These are phyloP conservation scores for Fusarium sp. DNA, from an alignment of 2,329 filamentous ascomycete species.

Conservation along the genomic window DNA sequence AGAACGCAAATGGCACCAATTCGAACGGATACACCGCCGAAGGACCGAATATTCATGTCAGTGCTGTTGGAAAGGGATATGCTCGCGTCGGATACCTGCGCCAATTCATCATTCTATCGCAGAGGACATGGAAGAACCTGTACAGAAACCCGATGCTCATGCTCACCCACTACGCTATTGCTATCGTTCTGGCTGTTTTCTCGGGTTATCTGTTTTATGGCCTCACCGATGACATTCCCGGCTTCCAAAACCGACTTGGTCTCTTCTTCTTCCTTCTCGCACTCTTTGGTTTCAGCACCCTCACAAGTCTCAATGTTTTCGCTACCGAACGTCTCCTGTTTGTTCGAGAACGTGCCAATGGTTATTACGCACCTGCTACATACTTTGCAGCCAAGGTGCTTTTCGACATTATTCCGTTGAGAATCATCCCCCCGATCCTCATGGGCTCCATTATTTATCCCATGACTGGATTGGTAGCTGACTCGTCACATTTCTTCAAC, in stretches of 20 bases:
- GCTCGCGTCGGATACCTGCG: slow-evolving; percentile 80
- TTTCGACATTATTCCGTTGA: slow-evolving; percentile 96
- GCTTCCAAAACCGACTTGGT: slow-evolving; percentile 96
- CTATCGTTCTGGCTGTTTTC: slow-evolving; percentile 92
- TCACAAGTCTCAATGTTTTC: slow-evolving; percentile 94
- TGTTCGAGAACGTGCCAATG: slow-evolving; percentile 92
- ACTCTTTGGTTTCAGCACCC: slow-evolving; percentile 94
- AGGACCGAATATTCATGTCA: slow-evolving; percentile 62
- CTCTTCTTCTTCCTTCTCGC: slow-evolving; percentile 98
- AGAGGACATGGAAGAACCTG: slow-evolving; percentile 94
- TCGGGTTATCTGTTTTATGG: slow-evolving; percentile 97
- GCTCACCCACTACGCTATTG: slow-evolving; percentile 98
- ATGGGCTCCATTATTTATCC: slow-evolving; percentile 97
- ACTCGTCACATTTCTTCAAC: slow-evolving; percentile 84
- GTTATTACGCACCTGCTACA: slow-evolving; percentile 92
- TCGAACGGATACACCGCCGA: slow-evolving; percentile 62
- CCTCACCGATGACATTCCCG: slow-evolving; percentile 92
- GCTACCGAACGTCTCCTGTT: slow-evolving; percentile 91
- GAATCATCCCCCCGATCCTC: slow-evolving; percentile 92
- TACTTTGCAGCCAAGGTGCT: slow-evolving; percentile 97
- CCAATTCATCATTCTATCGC: slow-evolving; percentile 90
- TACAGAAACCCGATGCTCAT: slow-evolving; percentile 98
- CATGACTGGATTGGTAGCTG: slow-evolving; percentile 92
- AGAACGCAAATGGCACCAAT: slow-evolving; percentile 73
- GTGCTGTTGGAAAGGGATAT: slow-evolving; percentile 80